Percentiles rank a stretch among this genome's conserved stretches.
Conservation (phyloP, 495 filamentous ascomycete genomes). For the Podospora bellae-mahoneyi region DNA sequence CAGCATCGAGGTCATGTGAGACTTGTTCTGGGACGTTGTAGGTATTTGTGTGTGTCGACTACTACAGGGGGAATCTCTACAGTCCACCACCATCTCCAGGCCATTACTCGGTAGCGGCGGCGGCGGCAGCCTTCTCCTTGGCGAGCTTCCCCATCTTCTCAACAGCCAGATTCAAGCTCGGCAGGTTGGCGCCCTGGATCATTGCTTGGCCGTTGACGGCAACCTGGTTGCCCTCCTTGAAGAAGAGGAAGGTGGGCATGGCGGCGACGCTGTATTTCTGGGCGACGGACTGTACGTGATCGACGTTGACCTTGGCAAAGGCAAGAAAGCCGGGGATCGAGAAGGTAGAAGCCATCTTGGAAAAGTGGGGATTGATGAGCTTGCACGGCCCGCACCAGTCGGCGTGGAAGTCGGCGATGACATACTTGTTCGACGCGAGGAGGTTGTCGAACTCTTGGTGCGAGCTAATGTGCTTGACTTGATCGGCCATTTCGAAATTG, state of each 20-base stretch:
- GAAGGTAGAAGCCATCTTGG: slow-evolving; percentile 47
- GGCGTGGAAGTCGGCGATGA: slow-evolving; percentile 55
- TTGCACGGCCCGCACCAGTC: slow-evolving; percentile 71
- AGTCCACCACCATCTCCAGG: not conserved
- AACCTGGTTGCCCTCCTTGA: slow-evolving; percentile 69
- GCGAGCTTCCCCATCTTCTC: slow-evolving; percentile 33
- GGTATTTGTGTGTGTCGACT: not conserved
- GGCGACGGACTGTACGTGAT: slow-evolving; percentile 67
- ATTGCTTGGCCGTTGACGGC: slow-evolving; percentile 58
- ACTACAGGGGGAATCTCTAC: not conserved
- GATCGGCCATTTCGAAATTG: slow-evolving; percentile 23
- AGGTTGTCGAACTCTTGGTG: slow-evolving; percentile 39
- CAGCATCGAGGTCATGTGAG: not conserved
- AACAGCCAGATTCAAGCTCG: slow-evolving; percentile 21
- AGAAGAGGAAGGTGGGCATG: slow-evolving; percentile 87
- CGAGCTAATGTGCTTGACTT: slow-evolving; percentile 36
- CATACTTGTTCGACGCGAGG: slow-evolving; percentile 41
- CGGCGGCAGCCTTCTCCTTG: slow-evolving; percentile 27
- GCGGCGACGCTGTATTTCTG: slow-evolving; percentile 48
- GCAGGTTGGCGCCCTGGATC: slow-evolving; percentile 31
- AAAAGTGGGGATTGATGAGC: slow-evolving; percentile 59
- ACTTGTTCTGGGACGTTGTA: not conserved
- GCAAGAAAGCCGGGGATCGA: slow-evolving; percentile 47
- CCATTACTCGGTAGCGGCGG: slow-evolving; percentile 5
- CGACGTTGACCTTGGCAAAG: slow-evolving; percentile 66